Conservation (phyloP, 148 eudicot genomes). For the Chenopodium quinoa region DNA sequence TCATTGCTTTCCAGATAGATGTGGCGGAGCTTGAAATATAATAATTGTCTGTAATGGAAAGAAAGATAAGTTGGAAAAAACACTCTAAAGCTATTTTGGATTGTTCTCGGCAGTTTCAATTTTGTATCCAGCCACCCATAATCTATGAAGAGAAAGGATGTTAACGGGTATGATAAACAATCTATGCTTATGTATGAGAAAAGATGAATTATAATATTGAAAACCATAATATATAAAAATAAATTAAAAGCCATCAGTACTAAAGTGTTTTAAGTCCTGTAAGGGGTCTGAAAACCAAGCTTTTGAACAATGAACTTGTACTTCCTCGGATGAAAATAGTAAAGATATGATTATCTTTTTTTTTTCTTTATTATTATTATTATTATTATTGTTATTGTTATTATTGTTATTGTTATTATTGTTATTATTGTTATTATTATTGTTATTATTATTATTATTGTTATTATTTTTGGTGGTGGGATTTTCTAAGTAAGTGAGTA, state of each 20-base stretch:
- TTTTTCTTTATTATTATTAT: too few relatives aligned
- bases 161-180: neutral
- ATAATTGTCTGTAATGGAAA: too few relatives aligned
- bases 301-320: neutral
- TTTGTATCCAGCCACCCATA: neutral
- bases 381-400: too few relatives aligned
- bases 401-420: too few relatives aligned
- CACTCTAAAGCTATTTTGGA: neutral
- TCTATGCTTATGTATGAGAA: neutral
- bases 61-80: neutral
- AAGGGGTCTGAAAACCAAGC: neutral
- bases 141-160: neutral
- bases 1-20: neutral
- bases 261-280: neutral
- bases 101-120: too few relatives aligned
- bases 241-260: neutral
- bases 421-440: too few relatives aligned
- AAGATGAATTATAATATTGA: neutral
- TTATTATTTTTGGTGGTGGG: too few relatives aligned
- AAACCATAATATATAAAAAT: neutral
- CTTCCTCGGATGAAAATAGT: neutral
- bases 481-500: too few relatives aligned
- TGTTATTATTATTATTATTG: too few relatives aligned
- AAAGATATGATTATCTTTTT: neutral
- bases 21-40: neutral